phyloP scores from a whole-genome alignment of 177 flowering plant species.

The Tripterygium wilfordii region DNA sequence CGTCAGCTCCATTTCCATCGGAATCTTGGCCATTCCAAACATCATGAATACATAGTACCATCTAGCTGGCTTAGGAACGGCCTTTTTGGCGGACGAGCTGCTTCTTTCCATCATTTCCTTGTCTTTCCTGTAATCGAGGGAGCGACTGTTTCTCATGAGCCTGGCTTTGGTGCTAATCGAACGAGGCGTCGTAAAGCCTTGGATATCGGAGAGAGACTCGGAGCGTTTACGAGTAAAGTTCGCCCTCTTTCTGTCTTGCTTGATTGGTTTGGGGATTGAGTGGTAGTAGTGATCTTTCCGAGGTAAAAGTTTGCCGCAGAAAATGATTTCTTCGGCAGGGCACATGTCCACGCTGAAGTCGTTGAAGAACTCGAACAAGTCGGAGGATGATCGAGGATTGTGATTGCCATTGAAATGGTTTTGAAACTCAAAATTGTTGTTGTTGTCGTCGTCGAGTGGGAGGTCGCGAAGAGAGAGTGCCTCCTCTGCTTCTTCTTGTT shows the following conservation, averaged over 20 bases:
- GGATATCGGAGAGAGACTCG: conserved; percentile 14
- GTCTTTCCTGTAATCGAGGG: conserved; percentile 20
- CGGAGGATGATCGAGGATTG: conserved; percentile 1
- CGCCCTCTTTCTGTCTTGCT: not conserved
- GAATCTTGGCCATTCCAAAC: conserved; percentile 33
- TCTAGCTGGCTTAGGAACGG: too few species aligned
- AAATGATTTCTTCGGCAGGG: conserved; percentile 38
- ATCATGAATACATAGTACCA: conserved; percentile 20
- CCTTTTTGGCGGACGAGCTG: too few species aligned
- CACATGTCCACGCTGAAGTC: conserved; percentile 19
- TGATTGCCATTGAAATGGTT: not conserved
- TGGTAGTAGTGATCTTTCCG: conserved; percentile 6
- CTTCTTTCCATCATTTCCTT: not conserved
- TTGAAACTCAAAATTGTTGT: not conserved
- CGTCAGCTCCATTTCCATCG: conserved; percentile 35
- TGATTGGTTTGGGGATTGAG: not conserved
- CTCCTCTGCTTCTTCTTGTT: conserved; percentile 22
- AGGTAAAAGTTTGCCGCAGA: conserved; percentile 36
- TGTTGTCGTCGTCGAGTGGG: conserved; percentile 13
- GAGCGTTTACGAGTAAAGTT: not conserved
- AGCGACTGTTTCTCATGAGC: conserved; percentile 10
- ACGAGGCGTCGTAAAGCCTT: not conserved
- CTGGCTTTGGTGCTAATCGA: conserved; percentile 1
- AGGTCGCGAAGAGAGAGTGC: conserved; percentile 29
- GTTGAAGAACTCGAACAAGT: conserved; percentile 34